A percentile compares a stretch with the other conserved stretches of the same genome.
These are phyloP conservation scores for Monilinia polystroma DNA, from an alignment of 2,329 filamentous ascomycete species.

Conservation along the genomic window DNA sequence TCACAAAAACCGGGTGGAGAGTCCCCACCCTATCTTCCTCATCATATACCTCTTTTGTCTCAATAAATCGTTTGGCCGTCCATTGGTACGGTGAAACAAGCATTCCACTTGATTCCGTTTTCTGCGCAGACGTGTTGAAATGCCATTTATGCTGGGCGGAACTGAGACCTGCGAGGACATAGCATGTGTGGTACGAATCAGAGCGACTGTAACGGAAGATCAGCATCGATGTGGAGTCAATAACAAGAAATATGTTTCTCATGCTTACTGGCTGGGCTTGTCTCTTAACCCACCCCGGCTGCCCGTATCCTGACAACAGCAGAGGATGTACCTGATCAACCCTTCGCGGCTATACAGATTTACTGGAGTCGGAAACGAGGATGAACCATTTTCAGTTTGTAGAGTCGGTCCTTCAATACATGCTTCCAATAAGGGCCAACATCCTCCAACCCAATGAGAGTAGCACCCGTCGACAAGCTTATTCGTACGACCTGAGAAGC, in stretches of 20 bases:
- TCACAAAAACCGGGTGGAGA: constrained; percentile 81
- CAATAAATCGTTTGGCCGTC: constrained; percentile 45
- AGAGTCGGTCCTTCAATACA: constrained; percentile 54
- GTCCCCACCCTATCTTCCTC: constrained; percentile 66
- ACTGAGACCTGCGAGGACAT: constrained; percentile 83
- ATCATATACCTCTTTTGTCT: constrained; percentile 64
- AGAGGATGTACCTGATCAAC: constrained; percentile 83
- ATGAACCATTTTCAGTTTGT: constrained; percentile 3
- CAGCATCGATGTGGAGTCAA: constrained; percentile 26
- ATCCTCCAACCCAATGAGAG: constrained; percentile 95
- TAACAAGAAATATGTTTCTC: constrained; percentile 23
- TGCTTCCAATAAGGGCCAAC: constrained; percentile 88
- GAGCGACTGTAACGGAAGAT: constrained; percentile 54
- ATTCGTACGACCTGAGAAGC: constrained; percentile 91
- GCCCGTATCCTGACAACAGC: constrained; percentile 75
- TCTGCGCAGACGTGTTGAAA: constrained; percentile 42
- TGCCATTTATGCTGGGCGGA: constrained; percentile 71
- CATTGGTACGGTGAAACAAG: constrained; percentile 42
- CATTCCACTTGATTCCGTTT: constrained; percentile 40
- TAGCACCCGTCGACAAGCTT: constrained; percentile 98
- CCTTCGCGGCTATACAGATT: constrained; percentile 79
- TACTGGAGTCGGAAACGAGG: constrained; percentile 34
- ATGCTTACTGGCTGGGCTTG: constrained; percentile 81
- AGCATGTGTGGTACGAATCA: constrained; percentile 91
- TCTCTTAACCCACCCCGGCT: constrained; percentile 80